These are phyloP conservation scores for Funneliformis geosporum DNA, from an alignment of 192 early-diverging fungal species.

Conservation along the genomic window DNA sequence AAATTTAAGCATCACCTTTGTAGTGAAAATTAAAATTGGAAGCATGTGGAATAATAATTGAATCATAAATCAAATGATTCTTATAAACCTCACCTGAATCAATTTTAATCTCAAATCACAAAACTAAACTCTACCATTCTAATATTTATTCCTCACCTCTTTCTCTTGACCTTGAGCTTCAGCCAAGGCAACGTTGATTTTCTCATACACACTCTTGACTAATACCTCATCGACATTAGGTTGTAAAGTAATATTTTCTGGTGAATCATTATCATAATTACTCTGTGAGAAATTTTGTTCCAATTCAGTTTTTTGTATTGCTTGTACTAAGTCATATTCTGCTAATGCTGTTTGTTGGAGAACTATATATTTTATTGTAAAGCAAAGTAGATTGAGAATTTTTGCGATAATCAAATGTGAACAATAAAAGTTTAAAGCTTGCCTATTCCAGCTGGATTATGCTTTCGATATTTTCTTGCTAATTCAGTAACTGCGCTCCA, in stretches of 20 bases:
- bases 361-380: slow-evolving; percentile 29
- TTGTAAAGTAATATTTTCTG: slow-evolving; percentile 28
- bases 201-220: slow-evolving; percentile 30
- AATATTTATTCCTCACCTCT: slow-evolving; percentile 21
- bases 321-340: slow-evolving; percentile 38
- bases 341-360: slow-evolving; percentile 45
- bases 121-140: not conserved
- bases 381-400: not conserved
- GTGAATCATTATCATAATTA: slow-evolving; percentile 34
- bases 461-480: slow-evolving; percentile 55
- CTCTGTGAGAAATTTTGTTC: not conserved
- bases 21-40: no score
- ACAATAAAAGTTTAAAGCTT: not conserved
- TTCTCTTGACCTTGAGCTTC: slow-evolving; percentile 13
- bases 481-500: slow-evolving; percentile 52
- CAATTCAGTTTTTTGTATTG: slow-evolving; percentile 7
- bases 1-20: no score
- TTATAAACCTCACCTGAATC: not conserved
- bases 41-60: not conserved
- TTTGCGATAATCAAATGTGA: not conserved
- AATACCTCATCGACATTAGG: slow-evolving; percentile 20
- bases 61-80: not conserved
- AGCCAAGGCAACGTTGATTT: slow-evolving; percentile 24
- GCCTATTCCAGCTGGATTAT: slow-evolving; percentile 58
- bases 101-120: not conserved